Conservation (phyloP, 495 filamentous ascomycete species). For the Aspergillus conjunctus region DNA sequence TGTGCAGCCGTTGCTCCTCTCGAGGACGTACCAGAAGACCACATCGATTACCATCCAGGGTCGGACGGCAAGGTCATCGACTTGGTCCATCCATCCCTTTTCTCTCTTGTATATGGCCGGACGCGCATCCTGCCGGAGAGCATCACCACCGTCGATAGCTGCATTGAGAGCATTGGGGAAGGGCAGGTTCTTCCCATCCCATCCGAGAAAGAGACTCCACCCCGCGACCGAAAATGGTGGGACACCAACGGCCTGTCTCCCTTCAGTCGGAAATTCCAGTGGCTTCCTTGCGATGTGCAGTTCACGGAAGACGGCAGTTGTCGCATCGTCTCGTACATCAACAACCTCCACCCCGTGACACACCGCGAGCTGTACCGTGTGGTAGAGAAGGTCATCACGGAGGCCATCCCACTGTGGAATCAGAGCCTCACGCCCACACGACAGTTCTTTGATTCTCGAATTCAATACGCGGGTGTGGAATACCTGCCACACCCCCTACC, state of each 20-base stretch:
- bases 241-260: slow-evolving; percentile 30
- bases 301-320: slow-evolving; percentile 31
- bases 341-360: slow-evolving; percentile 57
- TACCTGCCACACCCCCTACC: not conserved
- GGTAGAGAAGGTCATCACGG: slow-evolving; percentile 47
- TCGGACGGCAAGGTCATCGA: slow-evolving; percentile 6
- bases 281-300: slow-evolving; percentile 59
- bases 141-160: not conserved
- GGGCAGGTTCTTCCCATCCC: not conserved
- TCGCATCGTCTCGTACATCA: slow-evolving; percentile 54
- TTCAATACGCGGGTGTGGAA: not conserved
- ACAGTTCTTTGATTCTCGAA: not conserved
- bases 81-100: slow-evolving; percentile 14
- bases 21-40: not conserved
- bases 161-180: not conserved
- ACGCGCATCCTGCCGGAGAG: slow-evolving; percentile 2
- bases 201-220: not conserved
- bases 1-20: not conserved
- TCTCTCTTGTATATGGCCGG: slow-evolving; percentile 1
- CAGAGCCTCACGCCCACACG: not conserved
- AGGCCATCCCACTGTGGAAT: slow-evolving; percentile 55
- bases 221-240: not conserved
- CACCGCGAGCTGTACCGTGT: slow-evolving; percentile 48
- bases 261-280: too few species aligned
- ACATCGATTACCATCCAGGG: slow-evolving; percentile 13